Base-by-base conservation (phyloP, 345 rosid genomes). In the Dimocarpus longan region DNA sequence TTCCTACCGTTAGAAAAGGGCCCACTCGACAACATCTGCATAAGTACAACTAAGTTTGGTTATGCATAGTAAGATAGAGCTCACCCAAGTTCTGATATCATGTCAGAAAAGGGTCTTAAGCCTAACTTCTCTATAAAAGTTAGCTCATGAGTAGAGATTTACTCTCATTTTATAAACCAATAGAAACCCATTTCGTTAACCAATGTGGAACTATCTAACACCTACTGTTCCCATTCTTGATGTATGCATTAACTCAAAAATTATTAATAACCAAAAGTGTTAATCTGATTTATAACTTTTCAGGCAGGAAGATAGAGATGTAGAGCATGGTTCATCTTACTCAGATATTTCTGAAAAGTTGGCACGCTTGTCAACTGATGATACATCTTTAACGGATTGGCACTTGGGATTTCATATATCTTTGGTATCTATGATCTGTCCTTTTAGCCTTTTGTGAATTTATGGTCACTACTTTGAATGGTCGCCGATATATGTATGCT, bases 361-460 rank as follows among this genome's bases (percentile, higher is more conserved):
- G 77, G 86, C 87, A 66, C 90, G 89, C 77, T 79, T 95, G 80
- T 89, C 97, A 70, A 87, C 88, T 79, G 91, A 89, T 78, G 94
- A 94, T 82, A 79, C 89, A 70, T 89, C 97, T 82, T 88, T 92
- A 84, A 92, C 91, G 26, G 99, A 94, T 84, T 96, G 99, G 98
- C 97, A 94, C 87, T 83, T 89, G 82, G 98, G 99, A 82, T 96
- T 94, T 82, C 98, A 91, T 85, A 91, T 91, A 66, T 89, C 80
- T 85, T 82, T 96, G 98, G 99, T 96, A 90, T 82, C 66, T 68
- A 62, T 40, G 24, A 77, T 22, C 39, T 64, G 37, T 59, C 73
- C 66, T 42, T 18, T 79, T 7, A 50, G 22, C 21, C 60, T 50
- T 78, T 54, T 59, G 50, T 65, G 9, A 5, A 48, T 22, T 65